These are phyloP conservation scores for Phytophthora chlamydospora DNA, from an alignment of 352 stramenopile species.

Conservation along the genomic window DNA sequence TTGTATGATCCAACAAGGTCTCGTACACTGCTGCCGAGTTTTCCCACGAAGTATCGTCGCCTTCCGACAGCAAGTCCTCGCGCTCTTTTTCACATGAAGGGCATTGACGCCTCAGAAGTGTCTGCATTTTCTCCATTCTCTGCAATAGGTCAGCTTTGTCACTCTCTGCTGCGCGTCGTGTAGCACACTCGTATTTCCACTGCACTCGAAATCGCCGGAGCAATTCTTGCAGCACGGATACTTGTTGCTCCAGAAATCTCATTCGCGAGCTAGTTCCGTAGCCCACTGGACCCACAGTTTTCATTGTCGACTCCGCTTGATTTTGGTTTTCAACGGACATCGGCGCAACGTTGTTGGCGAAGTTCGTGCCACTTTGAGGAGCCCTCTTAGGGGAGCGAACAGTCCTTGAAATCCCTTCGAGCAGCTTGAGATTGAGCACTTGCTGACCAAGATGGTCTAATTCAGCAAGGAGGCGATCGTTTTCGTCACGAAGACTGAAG, in stretches of 20 bases:
- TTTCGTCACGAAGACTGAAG: conserved; percentile 56
- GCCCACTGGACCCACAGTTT: conserved; percentile 25
- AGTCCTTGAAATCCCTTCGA: conserved; percentile 28
- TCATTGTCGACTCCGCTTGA: conserved; percentile 13
- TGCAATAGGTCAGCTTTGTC: conserved; percentile 52
- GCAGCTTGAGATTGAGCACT: conserved; percentile 48
- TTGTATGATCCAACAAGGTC: conserved; percentile 39
- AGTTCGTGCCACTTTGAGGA: conserved; percentile 14
- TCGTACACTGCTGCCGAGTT: conserved; percentile 49
- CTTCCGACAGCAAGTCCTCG: conserved; percentile 34
- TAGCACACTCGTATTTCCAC: conserved; percentile 55
- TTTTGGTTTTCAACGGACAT: conserved; percentile 14
- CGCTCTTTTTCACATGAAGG: conserved; percentile 33
- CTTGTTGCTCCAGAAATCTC: conserved; percentile 58
- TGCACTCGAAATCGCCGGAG: conserved; percentile 54
- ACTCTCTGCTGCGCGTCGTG: conserved; percentile 35
- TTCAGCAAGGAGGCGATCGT: conserved; percentile 49
- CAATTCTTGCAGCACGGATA: conserved; percentile 54
- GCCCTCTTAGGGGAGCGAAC: conserved; percentile 21
- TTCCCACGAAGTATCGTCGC: conserved; percentile 50
- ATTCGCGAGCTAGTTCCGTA: conserved; percentile 36
- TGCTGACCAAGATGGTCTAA: conserved; percentile 51
- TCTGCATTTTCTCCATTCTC: conserved; percentile 45
- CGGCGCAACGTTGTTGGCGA: conserved; percentile 1
- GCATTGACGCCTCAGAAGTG: conserved; percentile 38